Evolutionary conservation across 768 basidiomycete genomes (phyloP), one percentile per base, ranked within the genome.

Genomic region (Leucocoprinus sp.): DNA sequence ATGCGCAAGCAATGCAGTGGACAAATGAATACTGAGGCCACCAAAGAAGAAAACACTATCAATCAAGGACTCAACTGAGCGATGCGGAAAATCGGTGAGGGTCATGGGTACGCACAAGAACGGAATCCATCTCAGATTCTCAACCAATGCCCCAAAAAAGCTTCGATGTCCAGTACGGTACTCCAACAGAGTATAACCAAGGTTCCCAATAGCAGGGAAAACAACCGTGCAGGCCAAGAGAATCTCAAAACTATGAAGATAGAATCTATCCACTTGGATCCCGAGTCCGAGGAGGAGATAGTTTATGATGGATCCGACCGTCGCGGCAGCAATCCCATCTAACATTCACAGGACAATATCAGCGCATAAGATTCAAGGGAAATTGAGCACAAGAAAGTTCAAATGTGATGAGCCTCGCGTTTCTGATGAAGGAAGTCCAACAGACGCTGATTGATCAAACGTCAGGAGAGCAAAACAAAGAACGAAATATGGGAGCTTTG

Each of bases 231-330:
- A 85, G 12, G 85, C 84, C 23, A 87, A 71, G 60, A 83, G 78
- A 54, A 88, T 84, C 59, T 89, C 86, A 57, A 87, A 88, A 53
- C 75, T 78, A 65, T 85, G 82, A 51, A 86, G 66, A 66, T 89
- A 89, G 65, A 81, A 87, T 23, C 71, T 68, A 54, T 89, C 85
- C 21, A 86, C 68, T 28, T 77, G 69, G 35, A 82, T 71, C 48
- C 65, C 75, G 50, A 84, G 78, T 0, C 86, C 85, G 41, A 89
- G 82, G 22, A 88, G 60, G 43, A 82, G 67, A 61, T 86, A 89
- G 66, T 89, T 89, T 53, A 87, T 56, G 33, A 84, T 58, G 1
- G 74, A 75, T 24, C 85, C 80, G 11, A 83, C 61, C 4, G 78
- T 73, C 1, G 83, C 75, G 18, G 78, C 80, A 3, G 86, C 78